Evolutionary conservation across 805 yeast genomes (phyloP).

Genomic region (Cyberlindnera mrakii): DNA sequence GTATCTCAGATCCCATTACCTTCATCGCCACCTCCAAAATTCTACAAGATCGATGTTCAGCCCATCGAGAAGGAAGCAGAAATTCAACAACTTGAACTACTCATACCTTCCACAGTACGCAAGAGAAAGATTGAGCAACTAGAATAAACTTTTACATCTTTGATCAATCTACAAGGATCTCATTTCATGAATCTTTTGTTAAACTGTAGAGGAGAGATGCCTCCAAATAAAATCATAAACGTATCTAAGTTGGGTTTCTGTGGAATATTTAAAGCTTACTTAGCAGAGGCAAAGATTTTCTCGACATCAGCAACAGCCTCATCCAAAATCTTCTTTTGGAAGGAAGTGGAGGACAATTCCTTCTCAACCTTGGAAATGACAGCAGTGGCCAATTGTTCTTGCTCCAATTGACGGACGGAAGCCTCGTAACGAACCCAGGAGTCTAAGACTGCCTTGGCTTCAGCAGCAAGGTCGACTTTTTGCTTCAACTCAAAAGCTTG

Average conservation of each 20-base stretch:
- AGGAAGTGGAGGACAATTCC: constrained; percentile 79
- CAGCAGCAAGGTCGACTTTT: constrained; percentile 75
- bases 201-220: not conserved
- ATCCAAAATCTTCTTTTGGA: constrained; percentile 86
- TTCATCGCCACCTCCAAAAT: constrained; percentile 14
- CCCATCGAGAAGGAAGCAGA: constrained; percentile 5
- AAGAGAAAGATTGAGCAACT: constrained; percentile 1
- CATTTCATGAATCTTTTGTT: too few species aligned
- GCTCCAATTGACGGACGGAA: constrained; percentile 93
- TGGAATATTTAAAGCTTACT: constrained; percentile 9
- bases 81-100: not conserved
- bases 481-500: constrained; percentile 91
- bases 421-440: constrained; percentile 99
- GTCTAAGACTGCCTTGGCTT: constrained; percentile 93
- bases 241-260: constrained; percentile 2
- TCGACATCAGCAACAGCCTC: constrained; percentile 93
- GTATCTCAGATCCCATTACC: constrained; percentile 28
- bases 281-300: constrained; percentile 55
- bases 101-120: constrained; percentile 7
- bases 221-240: constrained; percentile 7
- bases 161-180: too few species aligned
- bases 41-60: constrained; percentile 10
- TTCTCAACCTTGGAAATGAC: constrained; percentile 86
- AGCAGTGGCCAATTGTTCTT: constrained; percentile 79
- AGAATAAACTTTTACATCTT: too few species aligned